These are phyloP conservation scores for Mycena chlorophos DNA, from an alignment of 768 basidiomycete species.

Conservation along the genomic window DNA sequence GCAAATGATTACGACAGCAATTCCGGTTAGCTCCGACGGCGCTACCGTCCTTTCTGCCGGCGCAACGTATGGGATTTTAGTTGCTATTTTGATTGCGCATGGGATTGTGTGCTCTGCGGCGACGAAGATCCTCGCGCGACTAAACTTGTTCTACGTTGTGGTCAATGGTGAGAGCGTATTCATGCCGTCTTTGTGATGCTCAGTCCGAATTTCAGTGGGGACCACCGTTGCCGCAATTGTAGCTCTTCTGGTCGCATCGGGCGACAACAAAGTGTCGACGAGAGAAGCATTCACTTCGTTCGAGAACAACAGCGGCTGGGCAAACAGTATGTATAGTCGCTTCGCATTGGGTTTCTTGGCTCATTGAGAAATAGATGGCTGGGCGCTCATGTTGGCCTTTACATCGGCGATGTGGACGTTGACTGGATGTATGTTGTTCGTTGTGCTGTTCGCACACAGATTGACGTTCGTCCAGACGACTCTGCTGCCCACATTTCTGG, in stretches of 20 bases:
- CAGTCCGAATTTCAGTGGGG: constrained; percentile 45
- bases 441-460: neutral
- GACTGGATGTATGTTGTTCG: constrained; percentile 62
- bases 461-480: constrained; percentile 48
- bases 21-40: constrained; percentile 61
- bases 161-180: constrained; percentile 51
- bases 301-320: constrained; percentile 73
- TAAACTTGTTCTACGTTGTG: constrained; percentile 70
- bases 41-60: constrained; percentile 51
- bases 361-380: constrained; percentile 50
- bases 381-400: constrained; percentile 73
- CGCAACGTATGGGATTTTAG: constrained; percentile 66
- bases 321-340: constrained; percentile 44
- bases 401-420: constrained; percentile 80
- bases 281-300: constrained; percentile 67
- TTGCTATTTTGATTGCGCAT: constrained; percentile 65
- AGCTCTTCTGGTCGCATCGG: constrained; percentile 56
- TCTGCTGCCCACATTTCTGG: constrained; percentile 71
- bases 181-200: constrained; percentile 12
- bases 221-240: constrained; percentile 66
- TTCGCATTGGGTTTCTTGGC: neutral
- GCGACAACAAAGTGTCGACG: constrained; percentile 60
- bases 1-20: constrained; percentile 75
- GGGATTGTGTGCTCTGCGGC: constrained; percentile 73
- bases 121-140: constrained; percentile 59